Base-by-base conservation (phyloP, 352 stramenopile species). In the Sclerospora graminicola region DNA sequence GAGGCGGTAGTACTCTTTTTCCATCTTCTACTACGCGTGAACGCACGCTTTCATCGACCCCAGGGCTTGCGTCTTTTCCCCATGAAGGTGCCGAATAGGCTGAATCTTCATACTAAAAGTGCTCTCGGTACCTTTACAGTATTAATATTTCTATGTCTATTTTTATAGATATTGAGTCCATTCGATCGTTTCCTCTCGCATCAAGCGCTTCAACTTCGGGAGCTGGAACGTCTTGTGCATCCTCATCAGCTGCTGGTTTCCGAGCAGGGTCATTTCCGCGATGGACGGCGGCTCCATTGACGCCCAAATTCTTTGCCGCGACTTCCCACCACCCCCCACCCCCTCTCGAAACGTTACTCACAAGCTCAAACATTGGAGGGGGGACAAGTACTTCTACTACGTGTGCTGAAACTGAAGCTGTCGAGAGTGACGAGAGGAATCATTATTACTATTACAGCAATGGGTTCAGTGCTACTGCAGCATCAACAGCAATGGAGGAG, bases 211-310 rank as follows among this genome's bases (percentile, higher is more conserved):
- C 43, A 5, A 55, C 42, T 46, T 15, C 43, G 1, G 31, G 23
- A 5, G 6, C 30, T 35, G 47, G 33, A 21, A 40, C 19, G 14
- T 36, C 42, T 28, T 46, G 11, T 33, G 30, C 34, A 2, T 45
- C 50, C 16, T 48, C 55, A 5, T 30, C 45, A 7, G 15, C 29
- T 34, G 33, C 43, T 48, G 48, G 38, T 11, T 59, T 21, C n/a
- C 45, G 8, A n/a, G n/a, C n/a, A n/a, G n/a, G n/a, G n/a, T n/a
- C n/a, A n/a, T 46, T 56, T 36, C 44, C 51, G 5, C 40, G 41
- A 1, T 64, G 50, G 55, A 56, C 49, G 19, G 32, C 41, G 16
- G 45, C 51, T 40, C 51, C 51, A 8, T 45, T 64, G 37, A 64
- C 50, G 18, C 55, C 50, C 8, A 53, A 45, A 57, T 57, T 57